Evolutionary conservation across 139 green algal genomes (phyloP).

Genomic region (Coccomyxa sp.): DNA sequence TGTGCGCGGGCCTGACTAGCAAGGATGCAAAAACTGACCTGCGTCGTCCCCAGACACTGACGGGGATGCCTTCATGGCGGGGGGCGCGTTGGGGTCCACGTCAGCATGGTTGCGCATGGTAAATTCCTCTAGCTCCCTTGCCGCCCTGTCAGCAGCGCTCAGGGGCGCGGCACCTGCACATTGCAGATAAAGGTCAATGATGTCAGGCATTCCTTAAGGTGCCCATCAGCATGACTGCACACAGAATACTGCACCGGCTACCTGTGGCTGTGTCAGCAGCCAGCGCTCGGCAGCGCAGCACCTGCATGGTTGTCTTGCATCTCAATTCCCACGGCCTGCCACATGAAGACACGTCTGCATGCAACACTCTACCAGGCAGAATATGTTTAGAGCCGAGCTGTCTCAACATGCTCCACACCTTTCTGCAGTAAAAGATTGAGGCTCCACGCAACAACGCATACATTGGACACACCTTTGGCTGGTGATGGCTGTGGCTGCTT

Average conservation of each 20-base stretch:
- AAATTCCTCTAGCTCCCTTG: slow-evolving; percentile 6
- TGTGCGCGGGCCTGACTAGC: too few relatives aligned
- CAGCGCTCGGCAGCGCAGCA: not conserved
- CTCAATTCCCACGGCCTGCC: too few relatives aligned
- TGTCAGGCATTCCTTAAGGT: not conserved
- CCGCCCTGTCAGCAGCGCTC: slow-evolving; percentile 2
- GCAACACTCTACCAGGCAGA: too few relatives aligned
- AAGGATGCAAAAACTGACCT: too few relatives aligned
- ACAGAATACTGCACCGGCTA: not conserved
- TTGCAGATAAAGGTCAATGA: not conserved
- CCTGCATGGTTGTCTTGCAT: not conserved
- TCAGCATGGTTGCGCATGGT: not conserved
- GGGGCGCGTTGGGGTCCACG: slow-evolving; percentile 28
- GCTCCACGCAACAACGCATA: not conserved
- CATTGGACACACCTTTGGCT: not conserved
- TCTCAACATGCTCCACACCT: too few relatives aligned
- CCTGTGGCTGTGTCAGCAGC: too few relatives aligned
- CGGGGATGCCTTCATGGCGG: slow-evolving; percentile 47
- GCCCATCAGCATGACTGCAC: not conserved
- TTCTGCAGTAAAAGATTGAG: not conserved
- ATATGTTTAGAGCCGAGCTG: too few relatives aligned
- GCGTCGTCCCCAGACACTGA: slow-evolving; percentile 30
- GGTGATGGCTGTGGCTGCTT: not conserved
- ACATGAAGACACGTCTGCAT: too few relatives aligned
- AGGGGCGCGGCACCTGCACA: not conserved